Evolutionary conservation across 2,329 filamentous ascomycete species (phyloP), one percentile per base, ranked within the genome.

Genomic region (Penicillium aurantiogriseum): DNA sequence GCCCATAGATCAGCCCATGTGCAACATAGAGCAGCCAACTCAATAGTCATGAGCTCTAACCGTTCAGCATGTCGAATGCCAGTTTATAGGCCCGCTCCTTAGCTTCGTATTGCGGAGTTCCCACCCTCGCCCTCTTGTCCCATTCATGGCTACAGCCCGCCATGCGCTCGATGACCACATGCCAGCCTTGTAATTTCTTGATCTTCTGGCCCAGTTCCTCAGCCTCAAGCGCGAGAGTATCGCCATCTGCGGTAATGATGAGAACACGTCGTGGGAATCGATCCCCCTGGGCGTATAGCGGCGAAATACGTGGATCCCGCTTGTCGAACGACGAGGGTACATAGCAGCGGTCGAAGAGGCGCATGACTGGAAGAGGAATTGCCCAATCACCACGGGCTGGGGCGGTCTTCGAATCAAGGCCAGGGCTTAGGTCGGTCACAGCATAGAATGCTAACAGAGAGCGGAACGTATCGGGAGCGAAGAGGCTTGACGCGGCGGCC

Each of bases 71-170:
- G 13, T 73, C 62, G 44, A 74, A 62, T 3, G 67, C 72, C 56
- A 76, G 52, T 2, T 56, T 57, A 60, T 78, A 77, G 13, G 70
- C 70, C 55, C 70, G 68, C 25, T 75, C 69, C 54, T 68, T 72
- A n/a, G 67, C 69, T 49, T 67, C 55, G 23, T 58, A 61, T 44
- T 73, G 58, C 43, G 66, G 57, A 11, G 68, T 68, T 25, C 68
- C 72, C 29, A 65, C 54, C 45, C 52, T 56, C 7, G 66, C 60
- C n/a, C 51, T 61, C 58, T 77, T 76, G 54, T 78, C 75, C 66
- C 71, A 78, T n/a, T 52, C 76, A 61, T 79, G 76, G 36, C 63
- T 64, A 51, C 73, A 74, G 5, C 65, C 68, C 39, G 70, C 61
- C 67, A 76, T 69, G 40, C 70, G 69, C 60, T 76, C 69, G 29